phyloP scores from a whole-genome alignment of 2,329 filamentous ascomycete species.

The Periconia sp. region DNA sequence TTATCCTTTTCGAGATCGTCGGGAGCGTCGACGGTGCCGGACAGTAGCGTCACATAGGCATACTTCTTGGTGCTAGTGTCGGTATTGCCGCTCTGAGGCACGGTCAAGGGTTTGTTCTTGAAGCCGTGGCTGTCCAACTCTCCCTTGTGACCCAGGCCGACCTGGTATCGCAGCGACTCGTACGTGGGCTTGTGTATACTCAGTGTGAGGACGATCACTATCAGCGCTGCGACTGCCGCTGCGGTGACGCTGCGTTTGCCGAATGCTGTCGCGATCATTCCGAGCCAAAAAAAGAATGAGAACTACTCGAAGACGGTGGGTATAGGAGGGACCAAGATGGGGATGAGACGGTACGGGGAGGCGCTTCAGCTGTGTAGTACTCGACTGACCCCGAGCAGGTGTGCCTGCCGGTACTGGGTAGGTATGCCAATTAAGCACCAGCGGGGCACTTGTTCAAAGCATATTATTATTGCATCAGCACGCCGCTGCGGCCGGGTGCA shows the following conservation, averaged over 20 bases:
- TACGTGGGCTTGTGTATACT: constrained; percentile 2
- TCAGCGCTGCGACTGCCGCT: neutral
- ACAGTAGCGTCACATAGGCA: constrained; percentile 34
- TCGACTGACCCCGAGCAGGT: too few relatives aligned
- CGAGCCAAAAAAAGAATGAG: too few relatives aligned
- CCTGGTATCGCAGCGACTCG: constrained; percentile 2
- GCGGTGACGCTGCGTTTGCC: constrained; percentile 2
- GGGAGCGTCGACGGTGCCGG: constrained; percentile 16
- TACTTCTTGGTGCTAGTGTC: constrained; percentile 15
- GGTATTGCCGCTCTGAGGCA: neutral
- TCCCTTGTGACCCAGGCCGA: neutral
- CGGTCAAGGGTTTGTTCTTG: neutral
- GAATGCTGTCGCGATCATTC: too few relatives aligned
- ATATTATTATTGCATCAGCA: too few relatives aligned
- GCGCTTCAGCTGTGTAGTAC: too few relatives aligned
- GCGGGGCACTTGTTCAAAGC: too few relatives aligned
- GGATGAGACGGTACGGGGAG: neutral
- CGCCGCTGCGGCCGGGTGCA: too few relatives aligned
- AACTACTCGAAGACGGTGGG: too few relatives aligned
- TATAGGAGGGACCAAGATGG: neutral
- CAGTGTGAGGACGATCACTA: neutral
- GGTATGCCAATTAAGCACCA: too few relatives aligned
- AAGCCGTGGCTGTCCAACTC: neutral
- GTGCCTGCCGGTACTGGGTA: too few relatives aligned
- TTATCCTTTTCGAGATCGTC: constrained; percentile 32